Evolutionary conservation across 2,329 filamentous ascomycete genomes (phyloP), one percentile per base, ranked within the genome.

Genomic region (Fusarium sp.): DNA sequence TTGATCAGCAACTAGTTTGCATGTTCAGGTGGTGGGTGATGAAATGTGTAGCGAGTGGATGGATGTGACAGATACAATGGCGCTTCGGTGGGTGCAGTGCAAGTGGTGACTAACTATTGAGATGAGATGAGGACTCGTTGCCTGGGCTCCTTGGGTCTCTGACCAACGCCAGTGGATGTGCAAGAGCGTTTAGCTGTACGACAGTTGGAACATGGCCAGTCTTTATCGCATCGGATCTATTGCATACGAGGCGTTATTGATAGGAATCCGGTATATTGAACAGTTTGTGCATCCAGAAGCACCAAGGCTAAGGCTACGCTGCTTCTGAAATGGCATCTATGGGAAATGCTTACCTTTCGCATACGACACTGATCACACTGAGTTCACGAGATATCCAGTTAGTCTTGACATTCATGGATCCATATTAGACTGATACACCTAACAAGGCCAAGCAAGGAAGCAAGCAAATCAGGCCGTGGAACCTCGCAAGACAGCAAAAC

Each of bases 221-320:
- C 84, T 76, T 87, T 88, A 74, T 88, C 86, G 73, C 87, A 89
- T 48, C 86, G 85, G 60, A 88, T 87, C 87, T 89, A 69, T 49
- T 49, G 54, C 25, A 57, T 48, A 22, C 45, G 61, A 45, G n/a
- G 24, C 45, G 72, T 76, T 69, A 72, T 74, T 59, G 56, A 75
- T 58, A 34, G 25, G 27, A 37, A 27, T 37, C 10, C 34, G 34
- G 22, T 22, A 42, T 46, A 24, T 40, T 20, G 29, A 29, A 44
- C n/a, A 45, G 52, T 18, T 34, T 30, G 25, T 25, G 22, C 42
- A 32, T 27, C 27, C 46, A 51, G 60, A 64, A 54, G 41, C 48
- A 44, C 40, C 5, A n/a, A 29, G 48, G 27, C 45, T 66, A 61
- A 27, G 47, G 29, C 49, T 66, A 67, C 40, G 30, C 10, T 54